Base-by-base conservation (phyloP, 2,329 filamentous ascomycete genomes). In the Penicillium sclerotiorum region DNA sequence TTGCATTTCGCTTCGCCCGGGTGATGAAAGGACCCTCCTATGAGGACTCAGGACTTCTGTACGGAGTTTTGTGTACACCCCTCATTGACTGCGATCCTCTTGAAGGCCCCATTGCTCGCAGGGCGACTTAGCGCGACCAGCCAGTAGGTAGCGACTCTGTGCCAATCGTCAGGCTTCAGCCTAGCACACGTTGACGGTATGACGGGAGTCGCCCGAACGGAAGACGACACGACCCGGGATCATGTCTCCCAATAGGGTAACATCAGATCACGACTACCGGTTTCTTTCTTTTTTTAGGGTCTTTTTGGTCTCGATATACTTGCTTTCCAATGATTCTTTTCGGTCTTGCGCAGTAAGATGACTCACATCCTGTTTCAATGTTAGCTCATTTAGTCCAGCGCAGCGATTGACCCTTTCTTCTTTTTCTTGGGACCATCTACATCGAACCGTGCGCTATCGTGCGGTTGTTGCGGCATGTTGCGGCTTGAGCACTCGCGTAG, bases 381-480 rank as follows among this genome's bases (percentile, higher is more conserved):
- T n/a, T n/a, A n/a, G n/a, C n/a, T n/a, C n/a, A n/a, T n/a, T n/a
- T n/a, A n/a, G n/a, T n/a, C n/a, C n/a, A n/a, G n/a, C n/a, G n/a
- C n/a, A n/a, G n/a, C n/a, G n/a, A n/a, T n/a, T n/a, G n/a, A n/a
- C n/a, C n/a, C n/a, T n/a, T n/a, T 18, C 28, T 52, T 27, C 46
- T 25, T 47, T 20, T 21, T 32, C 27, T 28, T 22, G 40, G 28
- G 20, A 43, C 47, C 50, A 42, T 47, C 11, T 32, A 11, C 46
- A 39, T 9, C 21, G 35, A 61, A 56, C 59, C 55, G 60, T 56
- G 60, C 53, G 43, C 25, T 55, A 50, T 50, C 45, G 39, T 57
- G 60, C 57, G 58, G 60, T 48, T 60, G 53, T 61, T 52, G 60
- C 58, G 55, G 60, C 42, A 46, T 60, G 53, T 61, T 52, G 60